These are phyloP conservation scores for Linderniella brevidens DNA, from an alignment of 257 asterid species.

Conservation along the genomic window DNA sequence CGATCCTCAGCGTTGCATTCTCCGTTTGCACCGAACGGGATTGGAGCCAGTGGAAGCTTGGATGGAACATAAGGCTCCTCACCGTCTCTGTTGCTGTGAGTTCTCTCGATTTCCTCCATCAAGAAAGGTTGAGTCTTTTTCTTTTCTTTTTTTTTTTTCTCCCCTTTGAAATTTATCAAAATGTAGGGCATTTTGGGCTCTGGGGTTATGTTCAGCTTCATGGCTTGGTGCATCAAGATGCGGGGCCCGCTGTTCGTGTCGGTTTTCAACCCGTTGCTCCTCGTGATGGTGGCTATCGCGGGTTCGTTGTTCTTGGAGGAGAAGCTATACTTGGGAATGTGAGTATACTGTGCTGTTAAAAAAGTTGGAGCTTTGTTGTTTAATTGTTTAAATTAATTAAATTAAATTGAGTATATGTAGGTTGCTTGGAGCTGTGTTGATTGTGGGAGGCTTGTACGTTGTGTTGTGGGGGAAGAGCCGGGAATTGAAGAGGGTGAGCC, in stretches of 20 bases:
- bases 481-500: background rate
- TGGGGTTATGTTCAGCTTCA: conserved; percentile 22
- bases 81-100: conserved; percentile 25
- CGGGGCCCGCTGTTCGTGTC: conserved; percentile 49
- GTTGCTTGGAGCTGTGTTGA: conserved; percentile 1
- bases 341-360: background rate
- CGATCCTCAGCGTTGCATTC: conserved; percentile 18
- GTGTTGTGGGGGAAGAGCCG: conserved; percentile 1
- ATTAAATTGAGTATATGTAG: background rate
- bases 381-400: background rate
- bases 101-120: background rate
- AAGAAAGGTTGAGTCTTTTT: too few species aligned
- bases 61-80: conserved; percentile 43
- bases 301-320: conserved; percentile 37
- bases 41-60: conserved; percentile 42
- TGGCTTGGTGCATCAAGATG: conserved; percentile 37
- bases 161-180: too few species aligned
- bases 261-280: conserved; percentile 31
- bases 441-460: background rate
- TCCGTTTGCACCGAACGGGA: conserved; percentile 35
- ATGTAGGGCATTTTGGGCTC: conserved; percentile 37
- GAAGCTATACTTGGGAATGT: conserved; percentile 41
- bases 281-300: conserved; percentile 42
- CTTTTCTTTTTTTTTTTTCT: too few species aligned
- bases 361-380: background rate